Evolutionary conservation across 257 asterid genomes (phyloP).

Genomic region (Nicotiana benthamiana): DNA sequence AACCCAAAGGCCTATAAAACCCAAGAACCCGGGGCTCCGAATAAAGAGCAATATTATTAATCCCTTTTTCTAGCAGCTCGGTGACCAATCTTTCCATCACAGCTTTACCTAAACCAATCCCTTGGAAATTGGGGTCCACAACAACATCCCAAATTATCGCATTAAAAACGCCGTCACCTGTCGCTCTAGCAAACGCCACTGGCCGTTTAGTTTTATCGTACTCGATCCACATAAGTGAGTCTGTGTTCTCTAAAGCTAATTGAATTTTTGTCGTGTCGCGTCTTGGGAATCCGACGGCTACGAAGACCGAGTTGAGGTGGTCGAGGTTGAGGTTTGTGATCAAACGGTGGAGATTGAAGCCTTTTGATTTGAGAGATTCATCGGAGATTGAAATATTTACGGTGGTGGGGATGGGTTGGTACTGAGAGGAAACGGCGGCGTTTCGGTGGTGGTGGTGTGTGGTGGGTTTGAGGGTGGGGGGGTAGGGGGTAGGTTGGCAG

Average conservation of each 20-base stretch:
- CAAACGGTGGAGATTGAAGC: conserved; percentile 69
- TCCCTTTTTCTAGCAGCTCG: conserved; percentile 63
- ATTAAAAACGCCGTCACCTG: conserved; percentile 91
- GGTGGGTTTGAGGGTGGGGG: conserved; percentile 17
- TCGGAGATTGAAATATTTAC: conserved; percentile 43
- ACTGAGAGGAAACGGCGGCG: conserved; percentile 26
- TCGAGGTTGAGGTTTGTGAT: conserved; percentile 55
- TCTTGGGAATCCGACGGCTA: conserved; percentile 80
- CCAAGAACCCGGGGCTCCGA: conserved; percentile 98
- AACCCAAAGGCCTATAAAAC: conserved; percentile 84
- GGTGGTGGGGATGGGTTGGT: conserved; percentile 8
- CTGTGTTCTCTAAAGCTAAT: conserved; percentile 80
- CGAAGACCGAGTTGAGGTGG: conserved; percentile 74
- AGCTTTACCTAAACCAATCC: conserved; percentile 88
- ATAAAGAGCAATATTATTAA: conserved; percentile 65
- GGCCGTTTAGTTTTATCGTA: conserved; percentile 55
- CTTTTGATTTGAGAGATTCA: conserved; percentile 55
- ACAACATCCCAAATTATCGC: conserved; percentile 96
- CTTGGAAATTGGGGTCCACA: conserved; percentile 93
- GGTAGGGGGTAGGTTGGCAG: conserved; percentile 18
- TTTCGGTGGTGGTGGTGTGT: conserved; percentile 17
- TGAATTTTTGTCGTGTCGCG: conserved; percentile 72
- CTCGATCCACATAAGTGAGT: conserved; percentile 74
- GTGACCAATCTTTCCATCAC: conserved; percentile 77
- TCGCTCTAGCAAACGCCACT: conserved; percentile 96